phyloP scores from a whole-genome alignment of 768 basidiomycete genomes.

The Arthromyces matolae region DNA sequence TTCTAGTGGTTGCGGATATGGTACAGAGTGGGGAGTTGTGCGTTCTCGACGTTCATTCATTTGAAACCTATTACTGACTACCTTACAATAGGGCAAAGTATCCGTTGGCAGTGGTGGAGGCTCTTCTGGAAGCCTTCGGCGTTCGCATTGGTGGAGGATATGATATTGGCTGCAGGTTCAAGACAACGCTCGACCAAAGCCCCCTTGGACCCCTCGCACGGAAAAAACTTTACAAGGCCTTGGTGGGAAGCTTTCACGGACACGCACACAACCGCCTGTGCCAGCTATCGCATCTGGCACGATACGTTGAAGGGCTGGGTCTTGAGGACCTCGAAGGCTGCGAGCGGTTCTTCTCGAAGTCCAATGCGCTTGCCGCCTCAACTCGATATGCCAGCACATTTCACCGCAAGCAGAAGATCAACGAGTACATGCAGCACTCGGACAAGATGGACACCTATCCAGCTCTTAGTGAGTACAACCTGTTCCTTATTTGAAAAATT shows the following conservation, averaged over 20 bases:
- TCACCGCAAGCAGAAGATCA: constrained; percentile 23
- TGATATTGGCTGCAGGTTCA: constrained; percentile 28
- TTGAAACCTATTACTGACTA: background rate
- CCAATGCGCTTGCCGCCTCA: constrained; percentile 18
- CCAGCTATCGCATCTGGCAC: constrained; percentile 21
- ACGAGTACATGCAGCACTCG: constrained; percentile 10
- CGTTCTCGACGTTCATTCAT: background rate
- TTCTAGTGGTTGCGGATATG: constrained; percentile 23
- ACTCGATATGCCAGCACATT: constrained; percentile 16
- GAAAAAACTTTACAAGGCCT: background rate
- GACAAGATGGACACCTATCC: constrained; percentile 5
- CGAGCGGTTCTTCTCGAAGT: constrained; percentile 22
- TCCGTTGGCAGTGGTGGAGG: constrained; percentile 20
- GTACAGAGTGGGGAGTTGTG: constrained; percentile 22
- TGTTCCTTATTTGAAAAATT: background rate
- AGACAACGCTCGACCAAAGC: constrained; percentile 19
- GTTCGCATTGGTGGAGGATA: constrained; percentile 20
- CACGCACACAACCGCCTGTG: constrained; percentile 28
- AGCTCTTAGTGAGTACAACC: constrained; percentile 3
- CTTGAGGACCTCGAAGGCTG: constrained; percentile 26
- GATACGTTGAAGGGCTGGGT: constrained; percentile 24
- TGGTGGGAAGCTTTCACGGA: constrained; percentile 25
- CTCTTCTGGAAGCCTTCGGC: constrained; percentile 20
- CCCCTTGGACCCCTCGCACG: constrained; percentile 14
- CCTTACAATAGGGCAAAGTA: constrained; percentile 23